Evolutionary conservation across 2,329 filamentous ascomycete species (phyloP).

Genomic region (Colletotrichum costaricense): DNA sequence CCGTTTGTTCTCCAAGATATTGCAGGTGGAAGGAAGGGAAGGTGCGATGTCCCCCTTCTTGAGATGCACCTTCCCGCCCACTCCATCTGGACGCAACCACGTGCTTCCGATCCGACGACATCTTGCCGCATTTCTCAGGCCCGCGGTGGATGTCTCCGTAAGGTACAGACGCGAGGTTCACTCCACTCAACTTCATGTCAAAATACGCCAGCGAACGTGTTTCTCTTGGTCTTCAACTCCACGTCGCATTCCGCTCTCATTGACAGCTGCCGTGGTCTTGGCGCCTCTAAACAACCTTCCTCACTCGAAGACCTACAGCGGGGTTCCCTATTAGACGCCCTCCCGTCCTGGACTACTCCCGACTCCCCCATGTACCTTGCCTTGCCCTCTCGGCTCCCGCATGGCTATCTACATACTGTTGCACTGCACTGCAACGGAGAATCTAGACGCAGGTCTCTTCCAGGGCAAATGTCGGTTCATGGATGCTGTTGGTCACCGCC

Average conservation of each 20-base stretch:
- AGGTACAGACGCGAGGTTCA: background rate
- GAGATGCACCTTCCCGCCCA: background rate
- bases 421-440: slow-evolving; percentile 11
- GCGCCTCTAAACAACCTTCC: background rate
- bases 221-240: background rate
- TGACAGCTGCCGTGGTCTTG: background rate
- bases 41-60: background rate
- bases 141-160: too few species aligned
- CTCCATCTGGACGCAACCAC: background rate
- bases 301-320: slow-evolving; percentile 8
- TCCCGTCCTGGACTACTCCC: background rate
- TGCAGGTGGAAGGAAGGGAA: background rate
- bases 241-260: background rate
- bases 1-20: too few species aligned
- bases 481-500: background rate
- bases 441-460: background rate
- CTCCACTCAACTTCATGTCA: background rate
- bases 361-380: slow-evolving; percentile 23
- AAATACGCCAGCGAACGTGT: background rate
- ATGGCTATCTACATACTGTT: background rate
- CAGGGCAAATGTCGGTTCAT: background rate
- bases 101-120: background rate
- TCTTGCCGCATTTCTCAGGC: background rate
- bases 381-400: background rate
- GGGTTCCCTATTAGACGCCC: background rate